These are phyloP conservation scores for Pelargonium citronellum DNA, from an alignment of 441 rosid genomes.

Conservation along the genomic window DNA sequence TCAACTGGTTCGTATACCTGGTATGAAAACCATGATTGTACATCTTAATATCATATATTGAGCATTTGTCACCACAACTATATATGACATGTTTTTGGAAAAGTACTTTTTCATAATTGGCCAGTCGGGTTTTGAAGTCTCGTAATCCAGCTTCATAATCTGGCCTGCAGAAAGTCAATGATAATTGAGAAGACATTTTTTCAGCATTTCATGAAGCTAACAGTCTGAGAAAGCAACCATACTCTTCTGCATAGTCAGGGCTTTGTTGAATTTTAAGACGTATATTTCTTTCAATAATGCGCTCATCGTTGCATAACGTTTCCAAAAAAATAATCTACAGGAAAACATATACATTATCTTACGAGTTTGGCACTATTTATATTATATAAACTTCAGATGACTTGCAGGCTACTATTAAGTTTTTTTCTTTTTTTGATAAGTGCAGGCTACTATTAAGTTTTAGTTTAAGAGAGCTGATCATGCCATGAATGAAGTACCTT, in stretches of 20 bases:
- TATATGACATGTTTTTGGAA: conserved; percentile 22
- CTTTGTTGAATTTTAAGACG: conserved; percentile 99
- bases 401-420: not conserved
- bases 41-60: conserved; percentile 15
- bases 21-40: conserved; percentile 23
- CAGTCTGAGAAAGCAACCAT: conserved; percentile 31
- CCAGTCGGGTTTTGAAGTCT: conserved; percentile 81
- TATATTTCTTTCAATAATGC: conserved; percentile 94
- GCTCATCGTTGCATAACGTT: conserved; percentile 86
- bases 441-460: not conserved
- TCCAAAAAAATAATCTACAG: conserved; percentile 92
- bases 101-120: conserved; percentile 76
- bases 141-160: conserved; percentile 85
- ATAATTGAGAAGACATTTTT: conserved; percentile 23
- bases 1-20: conserved; percentile 98
- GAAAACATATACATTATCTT: conserved; percentile 19
- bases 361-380: conserved; percentile 14
- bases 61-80: conserved; percentile 19
- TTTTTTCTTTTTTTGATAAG: too few species aligned
- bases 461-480: not conserved
- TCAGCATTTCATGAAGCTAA: conserved; percentile 20
- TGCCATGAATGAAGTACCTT: conserved; percentile 48
- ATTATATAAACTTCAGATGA: not conserved
- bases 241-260: conserved; percentile 99
- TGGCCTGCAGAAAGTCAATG: conserved; percentile 51